A percentile compares a stretch with the other conserved stretches of the same genome.
Conservation (phyloP, 2,329 filamentous ascomycete species). For the Pezicula neosporulosa region DNA sequence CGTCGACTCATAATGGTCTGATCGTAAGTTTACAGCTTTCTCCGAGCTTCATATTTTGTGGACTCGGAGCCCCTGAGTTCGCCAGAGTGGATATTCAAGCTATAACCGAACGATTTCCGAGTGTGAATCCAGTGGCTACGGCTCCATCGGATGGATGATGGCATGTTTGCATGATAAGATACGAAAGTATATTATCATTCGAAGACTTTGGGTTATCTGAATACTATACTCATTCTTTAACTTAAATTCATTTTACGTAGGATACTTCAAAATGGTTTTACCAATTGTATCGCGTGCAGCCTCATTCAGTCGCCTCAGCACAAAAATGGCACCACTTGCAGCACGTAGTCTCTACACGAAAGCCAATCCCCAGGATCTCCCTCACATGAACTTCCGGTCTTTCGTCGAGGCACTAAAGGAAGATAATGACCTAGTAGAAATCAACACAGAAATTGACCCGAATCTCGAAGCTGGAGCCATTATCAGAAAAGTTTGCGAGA, state of each 20-base stretch:
- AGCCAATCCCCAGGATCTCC: conserved; percentile 8
- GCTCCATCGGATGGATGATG: neutral
- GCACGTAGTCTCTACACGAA: neutral
- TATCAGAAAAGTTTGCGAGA: conserved; percentile 41
- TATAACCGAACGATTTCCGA: neutral
- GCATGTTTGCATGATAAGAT: neutral
- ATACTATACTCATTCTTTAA: neutral
- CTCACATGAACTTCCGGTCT: conserved; percentile 37
- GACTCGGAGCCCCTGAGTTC: neutral
- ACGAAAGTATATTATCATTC: neutral
- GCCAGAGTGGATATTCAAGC: neutral
- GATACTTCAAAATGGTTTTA: neutral
- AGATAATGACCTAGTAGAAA: conserved; percentile 42
- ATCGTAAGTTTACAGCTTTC: neutral
- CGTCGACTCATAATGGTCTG: neutral
- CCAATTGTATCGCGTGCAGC: neutral
- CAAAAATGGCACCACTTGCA: neutral
- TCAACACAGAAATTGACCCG: conserved; percentile 38
- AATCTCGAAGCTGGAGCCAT: conserved; percentile 45
- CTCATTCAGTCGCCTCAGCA: neutral
- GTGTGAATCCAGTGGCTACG: neutral
- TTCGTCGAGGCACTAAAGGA: conserved; percentile 40
- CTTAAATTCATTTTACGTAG: neutral
- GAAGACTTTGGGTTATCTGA: neutral
- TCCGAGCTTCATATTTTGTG: neutral